A percentile compares a stretch with the other conserved stretches of the same genome.
These are phyloP conservation scores for Heterobasidion irregulare DNA, from an alignment of 1,284 basidiomycete genomes.

Conservation along the genomic window DNA sequence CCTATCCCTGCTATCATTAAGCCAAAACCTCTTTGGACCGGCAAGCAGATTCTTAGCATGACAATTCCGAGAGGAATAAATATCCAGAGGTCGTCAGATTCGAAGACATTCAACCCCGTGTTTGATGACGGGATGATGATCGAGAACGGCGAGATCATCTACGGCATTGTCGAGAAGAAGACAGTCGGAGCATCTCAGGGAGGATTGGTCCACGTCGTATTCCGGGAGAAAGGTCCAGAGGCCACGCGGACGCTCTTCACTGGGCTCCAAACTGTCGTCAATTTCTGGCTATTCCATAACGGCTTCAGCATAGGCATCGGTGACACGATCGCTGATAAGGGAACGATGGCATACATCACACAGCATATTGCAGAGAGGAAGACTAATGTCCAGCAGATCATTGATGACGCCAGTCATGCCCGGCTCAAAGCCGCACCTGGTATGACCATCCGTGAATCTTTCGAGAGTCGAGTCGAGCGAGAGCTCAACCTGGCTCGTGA, in stretches of 20 bases:
- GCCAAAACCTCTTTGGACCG: constrained; percentile 96
- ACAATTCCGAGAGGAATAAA: constrained; percentile 96
- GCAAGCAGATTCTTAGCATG: constrained; percentile 94
- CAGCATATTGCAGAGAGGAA: constrained; percentile 81
- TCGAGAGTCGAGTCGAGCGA: constrained; percentile 88
- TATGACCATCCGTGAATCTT: constrained; percentile 99
- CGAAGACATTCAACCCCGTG: constrained; percentile 73
- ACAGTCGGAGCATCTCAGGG: constrained; percentile 94
- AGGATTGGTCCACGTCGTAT: constrained; percentile 94
- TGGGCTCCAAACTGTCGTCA: constrained; percentile 91
- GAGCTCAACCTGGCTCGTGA: constrained; percentile 96
- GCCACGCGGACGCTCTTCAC: constrained; percentile 91
- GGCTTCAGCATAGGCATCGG: constrained; percentile 99
- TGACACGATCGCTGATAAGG: constrained; percentile 92
- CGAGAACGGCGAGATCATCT: constrained; percentile 96
- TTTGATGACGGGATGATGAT: constrained; percentile 94
- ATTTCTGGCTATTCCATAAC: constrained; percentile 98
- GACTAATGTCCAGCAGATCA: constrained; percentile 61
- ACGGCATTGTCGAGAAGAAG: constrained; percentile 96
- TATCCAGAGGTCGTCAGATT: constrained; percentile 75
- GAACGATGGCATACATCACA: constrained; percentile 84
- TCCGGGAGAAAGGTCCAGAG: constrained; percentile 96
- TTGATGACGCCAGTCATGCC: constrained; percentile 77
- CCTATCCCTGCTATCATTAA: constrained; percentile 94
- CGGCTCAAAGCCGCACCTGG: constrained; percentile 84